Evolutionary conservation across 2,329 filamentous ascomycete genomes (phyloP), one percentile per base, ranked within the genome.

Genomic region (Huntiella abstrusa): DNA sequence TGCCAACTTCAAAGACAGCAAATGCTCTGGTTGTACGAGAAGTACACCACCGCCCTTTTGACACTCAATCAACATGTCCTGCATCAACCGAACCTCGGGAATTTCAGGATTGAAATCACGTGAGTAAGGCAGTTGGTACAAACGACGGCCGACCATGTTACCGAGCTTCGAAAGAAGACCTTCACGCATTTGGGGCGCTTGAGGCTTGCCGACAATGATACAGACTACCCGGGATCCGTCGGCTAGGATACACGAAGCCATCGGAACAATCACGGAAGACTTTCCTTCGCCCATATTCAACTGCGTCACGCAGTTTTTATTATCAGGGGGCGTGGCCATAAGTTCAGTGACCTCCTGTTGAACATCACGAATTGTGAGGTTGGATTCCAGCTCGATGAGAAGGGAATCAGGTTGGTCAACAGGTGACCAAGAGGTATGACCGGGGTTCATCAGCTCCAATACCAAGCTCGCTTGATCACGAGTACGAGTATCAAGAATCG

Each of bases 221-320:
- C 76, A 61, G 0, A 72, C 69, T 0, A 83, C 59, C 3, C 57
- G 63, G 0, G 57, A 54, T 0, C 63, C 60, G 41, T 81, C 61
- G 0, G 73, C 71, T 0, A 80, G 55, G 0, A 62, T 58, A 0
- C 69, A 59, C 0, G 71, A 70, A 0, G 79, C 69, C 34, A 81
- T 75, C 0, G 78, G 79, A 0, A 79, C 65, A 42, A 86, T 83
- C 1, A 82, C 71, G 0, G 77, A 79, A 0, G 75, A 75, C 51
- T 83, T 83, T 0, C 78, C 79, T 54, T 80, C 70, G 0, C 79
- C 79, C 77, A 83, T 83, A 51, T 80, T 81, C 2, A 83, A 57
- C 53, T 82, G 76, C 62, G 81, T 68, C 0, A 77, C 68, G 0
- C 65, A 56, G 52, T 77, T 80, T 0, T 55, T 22, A 0, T 53